Base-by-base conservation (phyloP, 2,329 filamentous ascomycete species). In the Ophiostoma sp. region DNA sequence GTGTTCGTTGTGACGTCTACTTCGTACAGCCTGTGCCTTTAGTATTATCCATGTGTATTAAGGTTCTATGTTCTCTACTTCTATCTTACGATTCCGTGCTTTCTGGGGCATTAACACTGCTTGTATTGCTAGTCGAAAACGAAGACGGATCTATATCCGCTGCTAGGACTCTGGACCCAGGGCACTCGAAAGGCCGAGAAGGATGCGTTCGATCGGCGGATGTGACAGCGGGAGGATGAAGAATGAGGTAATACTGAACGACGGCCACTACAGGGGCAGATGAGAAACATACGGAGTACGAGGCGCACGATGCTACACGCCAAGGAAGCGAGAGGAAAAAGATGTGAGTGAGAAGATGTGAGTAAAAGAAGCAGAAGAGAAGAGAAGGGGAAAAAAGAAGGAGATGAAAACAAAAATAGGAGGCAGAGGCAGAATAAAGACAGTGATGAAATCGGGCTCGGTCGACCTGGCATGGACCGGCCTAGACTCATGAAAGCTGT, bases 221-320 rank as follows among this genome's bases (percentile, higher is more conserved):
- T 55, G 49, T 11, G n/a, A 55, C 49, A 9, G 18, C 49, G 49
- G 49, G 49, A 55, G 49, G 49, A 55, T 55, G 49, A 55, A 55
- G 49, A 18, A 55, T 55, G 49, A 55, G 18, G 49, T n/a, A 36
- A 11, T 18, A 55, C 27, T 27, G 27, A 27, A 27, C 27, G 27
- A 27, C 27, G 27, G 27, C 27, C 27, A 27, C 27, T 27, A 27
- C 2, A 4, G 49, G 49, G 18, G 8, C n/a, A 52, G 5, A 49
- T 49, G 47, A 49, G n/a, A 55, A 27, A 55, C 16, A 27, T 55
- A 55, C 49, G 49, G 49, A 55, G 49, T 55, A 27, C 18, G 27
- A 55, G n/a, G 6, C n/a, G n/a, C 7, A 27, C 49, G 49, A 55
- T 55, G 49, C 49, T 55, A 27, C 49, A 55, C 49, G 49, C 18